Base-by-base conservation (phyloP, 176 grass and related monocot genomes). In the Elaeis guineensis region DNA sequence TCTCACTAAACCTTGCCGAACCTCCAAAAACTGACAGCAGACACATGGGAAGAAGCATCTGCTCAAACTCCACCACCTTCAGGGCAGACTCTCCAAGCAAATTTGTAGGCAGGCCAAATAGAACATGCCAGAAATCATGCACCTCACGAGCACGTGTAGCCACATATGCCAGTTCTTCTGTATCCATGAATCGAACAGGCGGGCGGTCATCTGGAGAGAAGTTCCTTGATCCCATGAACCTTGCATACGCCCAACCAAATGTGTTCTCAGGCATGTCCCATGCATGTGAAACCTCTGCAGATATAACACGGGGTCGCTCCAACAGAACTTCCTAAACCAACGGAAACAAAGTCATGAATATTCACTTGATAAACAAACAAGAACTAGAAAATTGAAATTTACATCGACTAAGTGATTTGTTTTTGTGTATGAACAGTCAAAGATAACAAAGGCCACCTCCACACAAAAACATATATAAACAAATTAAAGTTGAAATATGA, bases 201-300 rank as follows among this genome's bases (percentile, higher is more conserved):
- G 84, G 93, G 49, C 93, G 79, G 48, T 98, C 84, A 0, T 98
- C 93, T 1, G 87, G 93, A 21, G 84, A 92, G 79, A 92, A 92
- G 77, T 98, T 98, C 72, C 87, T 98, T 65, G 87, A 92, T 70
- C 87, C 93, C 93, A 98, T 98, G 67, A 98, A 98, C 66, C 67
- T 83, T 56, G 93, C 93, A 65, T 89, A 92, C 14, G 84, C 84
- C 1, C 81, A 78, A 63, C 93, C 93, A 21, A 98, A 98, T 79
- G 93, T 98, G 78, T 83, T 85, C 57, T 75, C 63, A 44, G 76
- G 81, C 79, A 89, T 78, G 70, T 92, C 87, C 93, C 87, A 89
- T 24, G 87, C 87, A 51, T 72, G 84, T 16, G 93, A 85, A 28
- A 98, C 93, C 63, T 81, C 60, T 0, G 73, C 55, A 66, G 87